Percentiles rank a stretch among this genome's conserved stretches.
Evolutionary conservation across 768 basidiomycete species (phyloP).

Genomic region (Butyriboletus loyo): DNA sequence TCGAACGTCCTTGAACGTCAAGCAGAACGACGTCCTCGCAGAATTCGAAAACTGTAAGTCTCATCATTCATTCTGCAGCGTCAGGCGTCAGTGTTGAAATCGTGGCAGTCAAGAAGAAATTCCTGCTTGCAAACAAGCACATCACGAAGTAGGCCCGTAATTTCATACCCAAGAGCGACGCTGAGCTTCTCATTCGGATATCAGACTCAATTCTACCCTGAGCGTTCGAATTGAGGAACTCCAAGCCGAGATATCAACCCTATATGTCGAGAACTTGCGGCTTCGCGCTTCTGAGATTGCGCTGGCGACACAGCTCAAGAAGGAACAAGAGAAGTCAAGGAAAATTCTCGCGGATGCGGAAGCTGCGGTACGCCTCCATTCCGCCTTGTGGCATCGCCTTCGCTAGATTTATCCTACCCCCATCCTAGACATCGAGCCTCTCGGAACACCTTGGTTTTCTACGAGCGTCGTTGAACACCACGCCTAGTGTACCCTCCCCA

Average conservation of each 20-base stretch:
- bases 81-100: slow-evolving; percentile 6
- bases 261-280: slow-evolving; percentile 80
- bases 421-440: slow-evolving; percentile 50
- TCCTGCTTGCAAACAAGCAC: slow-evolving; percentile 86
- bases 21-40: slow-evolving; percentile 76
- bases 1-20: slow-evolving; percentile 50
- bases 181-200: slow-evolving; percentile 7
- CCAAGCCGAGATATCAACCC: slow-evolving; percentile 76
- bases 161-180: not conserved
- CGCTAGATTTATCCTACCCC: slow-evolving; percentile 1
- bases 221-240: slow-evolving; percentile 83
- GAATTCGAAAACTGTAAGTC: slow-evolving; percentile 82
- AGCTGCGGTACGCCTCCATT: slow-evolving; percentile 53
- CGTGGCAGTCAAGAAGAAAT: slow-evolving; percentile 86
- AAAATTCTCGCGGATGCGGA: slow-evolving; percentile 73
- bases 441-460: slow-evolving; percentile 64
- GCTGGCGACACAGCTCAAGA: slow-evolving; percentile 71
- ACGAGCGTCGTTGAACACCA: slow-evolving; percentile 57
- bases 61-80: slow-evolving; percentile 4
- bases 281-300: slow-evolving; percentile 79
- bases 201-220: slow-evolving; percentile 80
- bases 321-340: slow-evolving; percentile 73
- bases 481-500: slow-evolving; percentile 35
- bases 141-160: slow-evolving; percentile 69
- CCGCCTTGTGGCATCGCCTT: slow-evolving; percentile 16